Conservation (phyloP, 2,329 filamentous ascomycete species). For the Ilyonectria robusta region DNA sequence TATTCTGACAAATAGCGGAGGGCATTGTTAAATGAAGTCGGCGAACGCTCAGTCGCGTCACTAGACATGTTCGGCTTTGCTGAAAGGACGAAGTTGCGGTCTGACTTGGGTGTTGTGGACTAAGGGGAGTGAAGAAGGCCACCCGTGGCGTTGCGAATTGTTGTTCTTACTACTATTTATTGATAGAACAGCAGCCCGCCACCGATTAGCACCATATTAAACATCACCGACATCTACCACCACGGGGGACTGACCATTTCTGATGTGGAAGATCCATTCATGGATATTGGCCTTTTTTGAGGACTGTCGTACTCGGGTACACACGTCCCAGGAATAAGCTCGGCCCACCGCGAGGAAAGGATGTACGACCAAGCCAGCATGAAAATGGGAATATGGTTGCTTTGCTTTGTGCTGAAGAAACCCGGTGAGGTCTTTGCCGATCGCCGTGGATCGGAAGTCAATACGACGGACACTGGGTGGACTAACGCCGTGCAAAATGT, state of each 20-base stretch:
- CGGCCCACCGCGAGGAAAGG: constrained; percentile 50
- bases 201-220: constrained; percentile 43
- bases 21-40: constrained; percentile 37
- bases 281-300: neutral
- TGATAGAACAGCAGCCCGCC: constrained; percentile 49
- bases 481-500: no score
- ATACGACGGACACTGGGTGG: no score
- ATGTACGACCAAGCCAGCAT: constrained; percentile 50
- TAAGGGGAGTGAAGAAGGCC: constrained; percentile 38
- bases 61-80: neutral
- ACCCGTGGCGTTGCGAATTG: constrained; percentile 33
- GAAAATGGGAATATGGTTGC: constrained; percentile 29
- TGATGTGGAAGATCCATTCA: neutral
- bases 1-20: constrained; percentile 46
- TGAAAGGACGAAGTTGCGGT: constrained; percentile 13
- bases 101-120: constrained; percentile 18
- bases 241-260: neutral
- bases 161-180: constrained; percentile 45
- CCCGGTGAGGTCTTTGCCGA: no score
- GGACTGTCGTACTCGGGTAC: neutral
- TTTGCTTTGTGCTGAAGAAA: no score
- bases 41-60: neutral
- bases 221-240: constrained; percentile 44
- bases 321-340: constrained; percentile 46
- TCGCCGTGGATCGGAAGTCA: no score